Evolutionary conservation across 805 yeast genomes (phyloP).

Genomic region (Saturnispora sekii): DNA sequence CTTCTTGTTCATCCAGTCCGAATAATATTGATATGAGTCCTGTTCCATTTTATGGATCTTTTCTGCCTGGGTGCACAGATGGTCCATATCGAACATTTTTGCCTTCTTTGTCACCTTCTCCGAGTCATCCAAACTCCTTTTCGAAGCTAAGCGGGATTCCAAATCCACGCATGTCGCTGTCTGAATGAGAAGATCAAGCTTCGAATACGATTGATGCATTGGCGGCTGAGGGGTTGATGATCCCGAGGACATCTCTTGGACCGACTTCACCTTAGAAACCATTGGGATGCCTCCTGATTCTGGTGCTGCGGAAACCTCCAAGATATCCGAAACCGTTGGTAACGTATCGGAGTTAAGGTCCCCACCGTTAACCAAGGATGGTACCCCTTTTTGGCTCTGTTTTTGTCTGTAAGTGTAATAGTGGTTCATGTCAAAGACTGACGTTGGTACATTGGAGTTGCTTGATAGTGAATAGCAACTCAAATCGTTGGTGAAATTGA

Average conservation of each 20-base stretch:
- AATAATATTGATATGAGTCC: background rate
- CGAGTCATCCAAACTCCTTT: no score
- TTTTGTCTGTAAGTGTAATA: slow-evolving; percentile 13
- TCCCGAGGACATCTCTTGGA: no score
- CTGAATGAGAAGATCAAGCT: slow-evolving; percentile 24
- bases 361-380: background rate
- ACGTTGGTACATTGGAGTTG: slow-evolving; percentile 22
- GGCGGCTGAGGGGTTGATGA: slow-evolving; percentile 4
- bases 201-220: slow-evolving; percentile 9
- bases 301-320: no score
- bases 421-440: slow-evolving; percentile 15
- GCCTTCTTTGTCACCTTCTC: background rate
- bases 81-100: background rate
- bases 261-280: no score
- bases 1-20: background rate
- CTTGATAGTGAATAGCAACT: slow-evolving; percentile 23
- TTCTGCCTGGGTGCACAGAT: slow-evolving; percentile 7
- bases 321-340: no score
- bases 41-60: slow-evolving; percentile 1
- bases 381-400: slow-evolving; percentile 7
- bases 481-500: slow-evolving; percentile 20
- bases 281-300: background rate
- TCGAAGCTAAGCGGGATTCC: slow-evolving; percentile 2
- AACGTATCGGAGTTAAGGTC: background rate
- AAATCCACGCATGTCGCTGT: slow-evolving; percentile 20